phyloP scores from a whole-genome alignment of 352 stramenopile genomes.

The Phytophthora kernoviae region DNA sequence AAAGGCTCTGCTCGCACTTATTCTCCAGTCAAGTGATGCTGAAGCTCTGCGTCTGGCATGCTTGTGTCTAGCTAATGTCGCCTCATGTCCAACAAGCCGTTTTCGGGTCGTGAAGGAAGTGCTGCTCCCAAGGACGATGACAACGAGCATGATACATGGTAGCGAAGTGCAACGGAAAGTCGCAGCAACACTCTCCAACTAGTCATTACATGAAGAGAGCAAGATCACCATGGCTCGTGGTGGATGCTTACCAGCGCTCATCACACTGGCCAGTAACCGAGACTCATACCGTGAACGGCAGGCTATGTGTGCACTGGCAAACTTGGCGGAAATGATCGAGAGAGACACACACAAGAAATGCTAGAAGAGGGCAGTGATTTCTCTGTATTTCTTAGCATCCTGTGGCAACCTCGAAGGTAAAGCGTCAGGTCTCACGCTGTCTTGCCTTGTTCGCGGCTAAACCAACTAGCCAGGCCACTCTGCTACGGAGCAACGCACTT shows the following conservation, averaged over 20 bases:
- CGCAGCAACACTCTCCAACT: slow-evolving; percentile 93
- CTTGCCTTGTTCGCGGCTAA: slow-evolving; percentile 95
- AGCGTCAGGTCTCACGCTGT: slow-evolving; percentile 91
- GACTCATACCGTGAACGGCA: slow-evolving; percentile 94
- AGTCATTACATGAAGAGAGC: slow-evolving; percentile 96
- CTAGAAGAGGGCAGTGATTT: slow-evolving; percentile 92
- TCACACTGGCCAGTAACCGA: slow-evolving; percentile 85
- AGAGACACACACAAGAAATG: slow-evolving; percentile 95
- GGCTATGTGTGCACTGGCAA: slow-evolving; percentile 92
- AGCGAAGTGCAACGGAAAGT: slow-evolving; percentile 95
- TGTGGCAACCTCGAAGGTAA: slow-evolving; percentile 87
- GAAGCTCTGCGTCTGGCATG: slow-evolving; percentile 95
- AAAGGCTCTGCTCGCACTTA: slow-evolving; percentile 90
- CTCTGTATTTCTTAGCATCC: slow-evolving; percentile 85
- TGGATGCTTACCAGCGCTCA: slow-evolving; percentile 92
- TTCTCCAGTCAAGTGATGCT: slow-evolving; percentile 90
- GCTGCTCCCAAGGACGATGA: slow-evolving; percentile 80
- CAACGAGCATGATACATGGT: slow-evolving; percentile 81
- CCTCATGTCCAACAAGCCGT: slow-evolving; percentile 85
- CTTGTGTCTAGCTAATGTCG: slow-evolving; percentile 95
- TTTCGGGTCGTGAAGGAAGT: slow-evolving; percentile 95
- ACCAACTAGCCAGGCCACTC: slow-evolving; percentile 84
- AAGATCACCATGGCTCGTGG: slow-evolving; percentile 95
- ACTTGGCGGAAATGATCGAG: slow-evolving; percentile 96
- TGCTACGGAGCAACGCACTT: slow-evolving; percentile 89